Conservation (phyloP, 352 stramenopile species). For the Pythium monospermum region DNA sequence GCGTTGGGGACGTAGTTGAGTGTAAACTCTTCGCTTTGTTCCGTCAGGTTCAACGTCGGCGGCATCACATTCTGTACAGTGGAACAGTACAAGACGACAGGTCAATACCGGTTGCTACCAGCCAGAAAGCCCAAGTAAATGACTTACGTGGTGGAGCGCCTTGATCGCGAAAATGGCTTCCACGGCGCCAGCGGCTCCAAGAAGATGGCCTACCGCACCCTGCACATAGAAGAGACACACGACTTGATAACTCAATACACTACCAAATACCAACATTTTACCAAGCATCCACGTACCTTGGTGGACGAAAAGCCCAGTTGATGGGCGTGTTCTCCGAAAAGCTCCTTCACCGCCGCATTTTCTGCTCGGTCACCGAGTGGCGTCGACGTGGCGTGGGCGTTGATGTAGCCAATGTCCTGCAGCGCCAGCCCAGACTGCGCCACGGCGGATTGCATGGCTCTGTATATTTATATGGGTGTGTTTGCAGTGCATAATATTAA, state of each 20-base stretch:
- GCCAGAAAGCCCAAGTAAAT: neutral
- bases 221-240: constrained; percentile 18
- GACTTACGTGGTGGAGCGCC: constrained; percentile 82
- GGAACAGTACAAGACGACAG: neutral
- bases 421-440: constrained; percentile 56
- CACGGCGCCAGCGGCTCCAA: constrained; percentile 94
- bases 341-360: constrained; percentile 83
- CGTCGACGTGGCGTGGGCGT: constrained; percentile 98
- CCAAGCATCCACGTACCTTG: constrained; percentile 36
- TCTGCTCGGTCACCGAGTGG: constrained; percentile 95
- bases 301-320: constrained; percentile 74
- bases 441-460: constrained; percentile 91
- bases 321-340: constrained; percentile 64
- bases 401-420: constrained; percentile 96
- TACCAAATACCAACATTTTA: neutral
- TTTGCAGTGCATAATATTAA: neutral
- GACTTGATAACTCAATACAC: neutral
- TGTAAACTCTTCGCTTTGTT: constrained; percentile 72
- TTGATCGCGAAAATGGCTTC: constrained; percentile 96
- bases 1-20: constrained; percentile 79
- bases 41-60: constrained; percentile 91
- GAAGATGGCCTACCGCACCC: constrained; percentile 92
- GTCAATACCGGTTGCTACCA: neutral
- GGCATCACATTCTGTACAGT: constrained; percentile 84
- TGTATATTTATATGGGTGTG: constrained; percentile 14